These are phyloP conservation scores for Schizophyllum amplum DNA, from an alignment of 1,284 basidiomycete genomes.

Conservation along the genomic window DNA sequence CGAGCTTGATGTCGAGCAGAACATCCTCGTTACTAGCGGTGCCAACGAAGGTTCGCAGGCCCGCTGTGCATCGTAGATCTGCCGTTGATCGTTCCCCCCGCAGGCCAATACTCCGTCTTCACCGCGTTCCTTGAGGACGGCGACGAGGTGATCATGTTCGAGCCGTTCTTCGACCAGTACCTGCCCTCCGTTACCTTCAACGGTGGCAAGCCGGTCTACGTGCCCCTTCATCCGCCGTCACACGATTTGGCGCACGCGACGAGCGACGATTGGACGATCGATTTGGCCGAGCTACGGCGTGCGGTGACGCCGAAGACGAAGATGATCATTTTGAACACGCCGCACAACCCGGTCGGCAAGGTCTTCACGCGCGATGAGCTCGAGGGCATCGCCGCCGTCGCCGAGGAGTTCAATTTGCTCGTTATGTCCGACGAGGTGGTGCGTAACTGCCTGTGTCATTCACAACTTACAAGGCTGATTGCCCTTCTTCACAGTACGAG, in stretches of 20 bases:
- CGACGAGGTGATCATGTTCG: slow-evolving; percentile 98
- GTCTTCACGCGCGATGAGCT: slow-evolving; percentile 86
- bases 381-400: slow-evolving; percentile 76
- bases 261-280: slow-evolving; percentile 80
- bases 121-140: slow-evolving; percentile 82
- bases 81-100: background rate
- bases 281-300: slow-evolving; percentile 79
- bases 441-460: slow-evolving; percentile 21
- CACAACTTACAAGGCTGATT: slow-evolving; percentile 2
- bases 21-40: slow-evolving; percentile 92
- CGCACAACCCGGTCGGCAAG: slow-evolving; percentile 95
- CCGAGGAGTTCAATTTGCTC: slow-evolving; percentile 88
- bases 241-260: slow-evolving; percentile 46
- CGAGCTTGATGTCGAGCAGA: slow-evolving; percentile 75
- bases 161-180: slow-evolving; percentile 98
- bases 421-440: slow-evolving; percentile 97
- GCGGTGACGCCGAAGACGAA: slow-evolving; percentile 83
- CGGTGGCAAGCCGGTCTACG: slow-evolving; percentile 87
- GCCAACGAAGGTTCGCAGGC: slow-evolving; percentile 78
- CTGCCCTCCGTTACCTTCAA: slow-evolving; percentile 89
- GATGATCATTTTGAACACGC: slow-evolving; percentile 91
- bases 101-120: slow-evolving; percentile 88
- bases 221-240: slow-evolving; percentile 85
- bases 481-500: slow-evolving; percentile 65
- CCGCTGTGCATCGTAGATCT: background rate